These are phyloP conservation scores for Tetrapyrgos nigripes DNA, from an alignment of 1,284 basidiomycete genomes.

Conservation along the genomic window DNA sequence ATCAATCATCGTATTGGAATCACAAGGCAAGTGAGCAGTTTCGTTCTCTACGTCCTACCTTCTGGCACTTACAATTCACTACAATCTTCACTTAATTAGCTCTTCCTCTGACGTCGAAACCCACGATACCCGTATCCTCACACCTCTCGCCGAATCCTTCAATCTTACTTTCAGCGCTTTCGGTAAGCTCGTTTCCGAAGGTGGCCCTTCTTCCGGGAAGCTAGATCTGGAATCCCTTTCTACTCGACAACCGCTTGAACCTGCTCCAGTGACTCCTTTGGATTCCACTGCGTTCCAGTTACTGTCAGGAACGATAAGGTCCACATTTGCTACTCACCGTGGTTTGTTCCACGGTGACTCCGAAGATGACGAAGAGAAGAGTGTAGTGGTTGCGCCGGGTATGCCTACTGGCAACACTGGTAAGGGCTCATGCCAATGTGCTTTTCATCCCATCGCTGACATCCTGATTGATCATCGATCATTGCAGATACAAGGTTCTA, in stretches of 20 bases:
- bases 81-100: no score
- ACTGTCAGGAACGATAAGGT: slow-evolving; percentile 54
- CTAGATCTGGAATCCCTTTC: slow-evolving; percentile 38
- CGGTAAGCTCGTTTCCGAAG: slow-evolving; percentile 38
- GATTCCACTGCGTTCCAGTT: slow-evolving; percentile 42
- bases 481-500: slow-evolving; percentile 55
- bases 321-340: slow-evolving; percentile 45
- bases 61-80: neutral
- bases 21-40: slow-evolving; percentile 34
- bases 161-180: slow-evolving; percentile 51
- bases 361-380: slow-evolving; percentile 27
- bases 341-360: neutral
- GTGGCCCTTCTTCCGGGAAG: slow-evolving; percentile 20
- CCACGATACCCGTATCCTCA: slow-evolving; percentile 36
- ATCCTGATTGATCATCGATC: neutral
- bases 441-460: neutral
- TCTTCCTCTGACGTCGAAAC: slow-evolving; percentile 38
- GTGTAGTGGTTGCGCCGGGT: slow-evolving; percentile 40
- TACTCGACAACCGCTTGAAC: slow-evolving; percentile 42
- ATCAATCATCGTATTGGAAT: slow-evolving; percentile 67
- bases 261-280: slow-evolving; percentile 48
- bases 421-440: slow-evolving; percentile 9
- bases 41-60: neutral
- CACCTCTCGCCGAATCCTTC: slow-evolving; percentile 38
- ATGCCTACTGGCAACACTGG: slow-evolving; percentile 47